phyloP scores from a whole-genome alignment of 371 early-diverging fungal species.

The Mucor circinelloides region DNA sequence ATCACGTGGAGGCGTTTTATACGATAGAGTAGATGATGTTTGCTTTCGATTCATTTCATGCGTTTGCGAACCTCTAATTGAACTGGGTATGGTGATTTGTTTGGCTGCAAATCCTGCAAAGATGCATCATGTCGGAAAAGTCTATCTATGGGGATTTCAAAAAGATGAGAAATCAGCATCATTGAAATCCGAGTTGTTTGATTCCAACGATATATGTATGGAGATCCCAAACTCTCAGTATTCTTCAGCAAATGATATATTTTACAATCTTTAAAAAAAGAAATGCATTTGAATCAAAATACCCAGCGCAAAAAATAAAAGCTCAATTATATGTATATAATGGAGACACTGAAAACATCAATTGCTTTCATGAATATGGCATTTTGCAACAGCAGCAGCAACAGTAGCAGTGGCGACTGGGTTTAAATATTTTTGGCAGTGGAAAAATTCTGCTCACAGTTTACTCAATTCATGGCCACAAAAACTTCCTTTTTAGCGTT shows the following conservation, averaged over 20 bases:
- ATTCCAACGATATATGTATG: background rate
- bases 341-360: too few relatives aligned
- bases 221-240: slow-evolving; percentile 3
- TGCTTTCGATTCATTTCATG: slow-evolving; percentile 5
- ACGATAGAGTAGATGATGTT: slow-evolving; percentile 4
- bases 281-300: too few relatives aligned
- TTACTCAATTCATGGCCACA: too few relatives aligned
- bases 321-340: too few relatives aligned
- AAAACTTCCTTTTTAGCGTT: too few relatives aligned
- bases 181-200: too few relatives aligned
- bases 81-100: slow-evolving; percentile 13
- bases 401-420: too few relatives aligned
- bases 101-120: background rate
- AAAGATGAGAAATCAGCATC: background rate
- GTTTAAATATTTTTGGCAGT: too few relatives aligned
- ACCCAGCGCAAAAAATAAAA: background rate
- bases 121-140: slow-evolving; percentile 9
- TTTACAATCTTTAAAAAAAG: slow-evolving; percentile 4
- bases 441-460: too few relatives aligned
- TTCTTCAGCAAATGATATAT: slow-evolving; percentile 10
- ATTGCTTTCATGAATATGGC: too few relatives aligned
- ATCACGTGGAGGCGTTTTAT: background rate
- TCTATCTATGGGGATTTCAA: slow-evolving; percentile 9
- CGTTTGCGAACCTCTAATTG: background rate
- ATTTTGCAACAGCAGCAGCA: too few relatives aligned